phyloP scores from a whole-genome alignment of 805 yeast genomes.

The Yamadazyma tumulicola region DNA sequence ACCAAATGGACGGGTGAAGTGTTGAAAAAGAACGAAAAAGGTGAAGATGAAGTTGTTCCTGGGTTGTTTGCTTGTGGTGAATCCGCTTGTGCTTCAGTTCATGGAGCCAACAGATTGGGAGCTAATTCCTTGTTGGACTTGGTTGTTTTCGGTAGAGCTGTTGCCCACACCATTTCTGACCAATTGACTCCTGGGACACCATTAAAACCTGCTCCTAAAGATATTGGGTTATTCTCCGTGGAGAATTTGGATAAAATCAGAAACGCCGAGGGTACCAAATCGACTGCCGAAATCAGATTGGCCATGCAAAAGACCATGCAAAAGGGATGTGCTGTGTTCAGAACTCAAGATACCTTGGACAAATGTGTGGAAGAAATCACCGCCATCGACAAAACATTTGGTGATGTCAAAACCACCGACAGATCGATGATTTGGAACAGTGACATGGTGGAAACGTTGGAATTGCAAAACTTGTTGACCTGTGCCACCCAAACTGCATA shows the following conservation, averaged over 20 bases:
- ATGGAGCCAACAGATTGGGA: conserved; percentile 99
- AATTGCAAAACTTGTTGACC: conserved; percentile 91
- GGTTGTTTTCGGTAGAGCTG: conserved; percentile 98
- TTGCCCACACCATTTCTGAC: conserved; percentile 85
- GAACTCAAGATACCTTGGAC: conserved; percentile 88
- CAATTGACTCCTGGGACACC: conserved; percentile 85
- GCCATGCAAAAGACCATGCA: conserved; percentile 97
- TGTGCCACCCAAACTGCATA: conserved; percentile 95
- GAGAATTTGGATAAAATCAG: conserved; percentile 87
- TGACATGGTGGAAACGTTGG: conserved; percentile 93
- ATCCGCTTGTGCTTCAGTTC: conserved; percentile 98
- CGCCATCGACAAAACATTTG: conserved; percentile 69
- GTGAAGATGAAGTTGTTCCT: conserved; percentile 87
- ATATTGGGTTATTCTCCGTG: conserved; percentile 84
- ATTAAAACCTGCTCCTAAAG: conserved; percentile 76
- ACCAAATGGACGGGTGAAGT: conserved; percentile 97
- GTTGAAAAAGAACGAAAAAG: conserved; percentile 73
- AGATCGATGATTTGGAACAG: conserved; percentile 99
- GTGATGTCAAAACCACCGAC: conserved; percentile 81
- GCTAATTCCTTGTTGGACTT: conserved; percentile 95
- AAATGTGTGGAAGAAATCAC: conserved; percentile 82
- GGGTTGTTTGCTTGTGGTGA: conserved; percentile 98
- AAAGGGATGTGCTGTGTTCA: conserved; percentile 93
- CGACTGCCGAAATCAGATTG: conserved; percentile 86
- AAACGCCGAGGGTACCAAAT: conserved; percentile 74